phyloP scores from a whole-genome alignment of 805 yeast genomes.

The Maudiozyma bulderi region DNA sequence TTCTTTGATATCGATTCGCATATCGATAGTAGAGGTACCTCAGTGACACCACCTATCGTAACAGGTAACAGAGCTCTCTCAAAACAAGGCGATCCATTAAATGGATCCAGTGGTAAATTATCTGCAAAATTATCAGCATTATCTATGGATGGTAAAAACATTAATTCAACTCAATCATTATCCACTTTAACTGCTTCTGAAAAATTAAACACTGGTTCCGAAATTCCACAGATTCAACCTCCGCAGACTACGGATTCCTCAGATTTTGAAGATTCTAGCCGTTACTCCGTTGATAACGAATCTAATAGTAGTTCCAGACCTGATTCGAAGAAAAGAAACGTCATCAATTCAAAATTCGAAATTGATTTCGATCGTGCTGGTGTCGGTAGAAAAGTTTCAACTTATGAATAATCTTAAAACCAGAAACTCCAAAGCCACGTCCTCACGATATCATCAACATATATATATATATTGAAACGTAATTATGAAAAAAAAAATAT shows the following conservation, averaged over 20 bases:
- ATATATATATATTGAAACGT: not conserved
- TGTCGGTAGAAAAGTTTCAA: slow-evolving; percentile 32
- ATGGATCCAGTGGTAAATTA: slow-evolving; percentile 8
- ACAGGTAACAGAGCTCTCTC: not conserved
- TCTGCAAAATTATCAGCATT: slow-evolving; percentile 12
- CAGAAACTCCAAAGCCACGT: not conserved
- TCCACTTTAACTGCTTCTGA: slow-evolving; percentile 22
- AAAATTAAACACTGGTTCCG: slow-evolving; percentile 22
- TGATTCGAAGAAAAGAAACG: slow-evolving; percentile 16
- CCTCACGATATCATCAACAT: not conserved
- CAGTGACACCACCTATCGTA: slow-evolving; percentile 12
- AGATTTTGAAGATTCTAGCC: slow-evolving; percentile 1
- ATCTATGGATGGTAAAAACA: slow-evolving; percentile 4
- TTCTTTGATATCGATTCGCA: slow-evolving; percentile 22
- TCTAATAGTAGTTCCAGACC: slow-evolving; percentile 6
- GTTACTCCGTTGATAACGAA: slow-evolving; percentile 1
- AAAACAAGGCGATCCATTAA: not conserved
- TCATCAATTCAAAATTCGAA: slow-evolving; percentile 26
- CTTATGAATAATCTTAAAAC: slow-evolving; percentile 8
- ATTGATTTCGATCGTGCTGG: slow-evolving; percentile 33
- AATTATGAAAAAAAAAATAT: not conserved
- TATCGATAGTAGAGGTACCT: slow-evolving; percentile 20
- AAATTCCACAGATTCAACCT: slow-evolving; percentile 19
- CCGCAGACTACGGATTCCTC: slow-evolving; percentile 3
- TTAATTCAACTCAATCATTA: slow-evolving; percentile 15